Base-by-base conservation (phyloP, 805 yeast genomes). In the Deakozyma indianensis region DNA sequence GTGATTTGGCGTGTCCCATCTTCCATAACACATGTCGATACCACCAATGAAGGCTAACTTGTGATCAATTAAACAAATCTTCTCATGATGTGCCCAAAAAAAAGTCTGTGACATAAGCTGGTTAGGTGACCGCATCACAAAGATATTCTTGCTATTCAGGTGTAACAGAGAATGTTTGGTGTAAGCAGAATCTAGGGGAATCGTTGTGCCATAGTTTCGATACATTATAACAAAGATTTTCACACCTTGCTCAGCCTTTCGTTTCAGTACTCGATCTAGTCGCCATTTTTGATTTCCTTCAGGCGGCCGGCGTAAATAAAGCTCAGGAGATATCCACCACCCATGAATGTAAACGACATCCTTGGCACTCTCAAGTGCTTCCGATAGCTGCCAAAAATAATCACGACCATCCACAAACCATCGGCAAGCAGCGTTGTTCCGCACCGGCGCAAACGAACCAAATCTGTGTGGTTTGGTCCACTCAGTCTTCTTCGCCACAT, bases 31-130 rank as follows among this genome's bases (percentile, higher is more conserved):
- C 47, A 92, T 69, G 63, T 92, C 99, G 52, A 90, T 79, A 32
- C 99, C 99, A 29, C 99, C 99, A 45, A 87, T 66, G 58, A 90
- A 92, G 2, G 94, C 94, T 41, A 87, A 73, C 0, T 88, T 80
- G 52, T 84, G 84, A 62, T 92, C 99, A 48, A 92, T 68, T 28
- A 92, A 74, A 49, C 88, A 78, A 47, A 92, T 62, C 57, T 92
- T 92, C 57, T 92, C 99, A 65, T 92, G 99, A 66, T 92, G 99
- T 0, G 99, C 98, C 98, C 98, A 92, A 60, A 92, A 94, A 56
- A 78, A 83, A 0, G 96, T 90, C 59, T 92, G 96, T 48, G 55
- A 55, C 45, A 85, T 65, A 59, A 92, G 75, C 60, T 92, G 99
- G 54, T 92, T 88, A 3, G 99, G 99, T 0, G 96, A 88, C 53